Evolutionary conservation across 139 green algal species (phyloP), one percentile per base, ranked within the genome.

Genomic region (Volvox africanus): DNA sequence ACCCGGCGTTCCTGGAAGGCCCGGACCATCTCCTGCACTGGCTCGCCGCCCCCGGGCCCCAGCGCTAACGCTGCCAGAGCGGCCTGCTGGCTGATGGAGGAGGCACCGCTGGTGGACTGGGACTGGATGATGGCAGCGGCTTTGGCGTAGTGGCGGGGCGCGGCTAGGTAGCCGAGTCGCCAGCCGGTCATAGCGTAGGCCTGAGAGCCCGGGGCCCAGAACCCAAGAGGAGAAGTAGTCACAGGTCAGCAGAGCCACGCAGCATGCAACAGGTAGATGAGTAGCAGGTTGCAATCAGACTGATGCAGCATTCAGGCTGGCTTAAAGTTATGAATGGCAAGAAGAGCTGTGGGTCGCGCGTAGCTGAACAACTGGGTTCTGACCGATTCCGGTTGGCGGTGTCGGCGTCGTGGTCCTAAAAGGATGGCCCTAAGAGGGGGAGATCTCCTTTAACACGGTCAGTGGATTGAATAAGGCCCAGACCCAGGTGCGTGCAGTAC

Each of bases 131-230:
- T 93, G 17, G 95, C 96, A 36, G 95, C 94, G 14, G 96, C 97
- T 19, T 92, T 93, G n/a, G 97, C 97, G 93, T 98, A 99, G 73
- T 95, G 93, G 22, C 85, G 80, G 0, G 98, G 98, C 1, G 97
- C 98, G 0, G 98, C 98, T 30, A 99, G 87, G 95, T 99, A 99
- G 37, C 98, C 98, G n/a, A 99, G 94, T 5, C 97, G 94, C 97
- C 97, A 99, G 30, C 97, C 93, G 11, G 96, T 98, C 96, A 98
- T 98, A 69, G 96, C 96, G 89, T 97, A 99, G 0, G 95, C 96
- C 92, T 96, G 92, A 20, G 76, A 32, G 35, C 21, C 17, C 28
- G 37, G 82, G 82, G 67, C 22, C 67, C n/a, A n/a, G n/a, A n/a
- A n/a, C n/a, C n/a, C n/a, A n/a, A n/a, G n/a, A 21, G 36, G 35